Base-by-base conservation (phyloP, 1,284 basidiomycete genomes). In the Veloporphyrellus conicus region DNA sequence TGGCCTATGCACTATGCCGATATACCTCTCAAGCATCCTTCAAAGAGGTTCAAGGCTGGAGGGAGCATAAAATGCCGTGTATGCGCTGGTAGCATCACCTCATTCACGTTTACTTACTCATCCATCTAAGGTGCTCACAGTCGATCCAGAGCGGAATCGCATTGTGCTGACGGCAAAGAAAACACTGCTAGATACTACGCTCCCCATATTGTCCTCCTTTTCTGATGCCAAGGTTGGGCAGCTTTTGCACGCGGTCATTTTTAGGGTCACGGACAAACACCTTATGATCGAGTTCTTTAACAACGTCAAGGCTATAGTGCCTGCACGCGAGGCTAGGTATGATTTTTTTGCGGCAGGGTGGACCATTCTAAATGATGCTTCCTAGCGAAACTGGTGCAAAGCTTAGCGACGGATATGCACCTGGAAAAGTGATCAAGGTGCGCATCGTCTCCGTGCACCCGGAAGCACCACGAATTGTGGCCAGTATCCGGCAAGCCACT, bases 1-100 rank as follows among this genome's bases (percentile, higher is more conserved):
- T 97, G 92, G 85, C 93, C 95, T 0, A 78, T 84, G 55, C 96
- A 99, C 68, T 99, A 92, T 67, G 91, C 96, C 27, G 94, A 98
- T 64, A 93, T 99, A 60, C 70, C 74, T 29, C 77, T 99, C 56
- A 96, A 93, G 63, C 89, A 96, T 61, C 93, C 93, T 20, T 82
- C 91, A 55, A 93, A 89, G 70, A 82, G 89, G 54, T 99, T 96
- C 75, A 95, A 92, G 65, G 73, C 79, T 14, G 94, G 93, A 25
- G 76, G 79, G 4, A 80, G 68, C 41, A 87, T 99, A 68, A 97
- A 91, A 70, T 94, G 92, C 55, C 74, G 89, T 46, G 90, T 92
- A 68, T 22, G 81, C 71, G 8, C 15, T 35, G 4, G 10, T 39
- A 36, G 10, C 31, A 6, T 10, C 33, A 45, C 43, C 35, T 22